Evolutionary conservation across 2,329 filamentous ascomycete species (phyloP), one percentile per base, ranked within the genome.

Genomic region (Zalaria sp.): DNA sequence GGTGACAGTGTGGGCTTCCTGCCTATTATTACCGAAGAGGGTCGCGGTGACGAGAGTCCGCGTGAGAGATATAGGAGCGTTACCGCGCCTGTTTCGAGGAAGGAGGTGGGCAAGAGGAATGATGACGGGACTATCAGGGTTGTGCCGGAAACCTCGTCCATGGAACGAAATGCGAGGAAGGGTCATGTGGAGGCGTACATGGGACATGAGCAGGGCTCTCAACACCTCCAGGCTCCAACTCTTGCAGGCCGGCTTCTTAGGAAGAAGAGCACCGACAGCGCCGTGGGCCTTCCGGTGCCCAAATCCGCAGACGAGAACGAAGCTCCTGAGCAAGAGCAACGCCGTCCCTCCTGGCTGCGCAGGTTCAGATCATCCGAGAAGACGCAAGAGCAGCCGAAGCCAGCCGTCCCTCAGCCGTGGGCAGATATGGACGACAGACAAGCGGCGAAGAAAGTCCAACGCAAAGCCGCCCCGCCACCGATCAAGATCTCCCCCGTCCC

Each of bases 1-100:
- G 47, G 50, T 39, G 53, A 57, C 41, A 55, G 55, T 28, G 46
- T 50, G 31, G 52, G 51, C 43, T 57, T 58, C 43, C 54, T 75
- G 35, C 71, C 71, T 3, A 64, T 65, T 3, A 75, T 75, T 42
- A 66, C 63, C 2, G 71, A 75, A 49, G 69, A 75, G 51, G 58
- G 60, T 34, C 63, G 50, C 6, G 49, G 52, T 10, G 61, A 65
- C 40, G 47, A 54, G 35, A 25, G 48, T 32, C 50, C 46, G 40
- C 53, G 41, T 48, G 61, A 60, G 54, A 65, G 58, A 57, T 54
- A 57, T 39, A 54, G 58, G 36, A 57, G 57, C 46, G 57, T 64
- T 45, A 69, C 65, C 53, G 63, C 65, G 34, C 65, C 66, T 18
- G 43, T 60, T 8, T 43, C 45, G 35, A 48, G 55, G 43, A 38